Evolutionary conservation across 1,284 basidiomycete genomes (phyloP).

Genomic region (Amylostereum chailletii): DNA sequence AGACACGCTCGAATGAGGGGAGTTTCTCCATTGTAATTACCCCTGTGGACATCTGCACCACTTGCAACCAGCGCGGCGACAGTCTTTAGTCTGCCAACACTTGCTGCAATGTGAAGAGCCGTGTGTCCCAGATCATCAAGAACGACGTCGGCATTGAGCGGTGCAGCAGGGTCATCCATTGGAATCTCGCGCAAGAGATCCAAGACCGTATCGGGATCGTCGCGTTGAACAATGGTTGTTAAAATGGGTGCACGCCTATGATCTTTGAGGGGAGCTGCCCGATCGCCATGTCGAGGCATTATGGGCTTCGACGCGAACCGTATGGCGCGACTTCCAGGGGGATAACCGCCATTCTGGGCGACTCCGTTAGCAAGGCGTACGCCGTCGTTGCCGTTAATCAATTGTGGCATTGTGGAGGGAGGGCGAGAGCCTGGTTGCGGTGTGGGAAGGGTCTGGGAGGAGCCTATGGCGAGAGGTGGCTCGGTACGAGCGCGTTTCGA

Average conservation of each 20-base stretch:
- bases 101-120: constrained; percentile 88
- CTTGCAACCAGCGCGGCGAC: constrained; percentile 61
- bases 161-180: constrained; percentile 31
- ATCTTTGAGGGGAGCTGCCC: constrained; percentile 51
- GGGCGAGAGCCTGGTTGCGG: constrained; percentile 5
- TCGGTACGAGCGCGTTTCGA: constrained; percentile 59
- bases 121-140: constrained; percentile 95
- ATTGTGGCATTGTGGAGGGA: constrained; percentile 2
- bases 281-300: constrained; percentile 47
- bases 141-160: constrained; percentile 67
- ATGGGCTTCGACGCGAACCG: constrained; percentile 67
- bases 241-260: constrained; percentile 51
- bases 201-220: constrained; percentile 55
- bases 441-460: constrained; percentile 11
- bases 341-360: constrained; percentile 2
- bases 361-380: no score
- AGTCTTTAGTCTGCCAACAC: constrained; percentile 65
- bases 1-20: constrained; percentile 90
- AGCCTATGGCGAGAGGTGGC: constrained; percentile 22
- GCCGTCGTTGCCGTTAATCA: constrained; percentile 21
- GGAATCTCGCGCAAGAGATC: constrained; percentile 57
- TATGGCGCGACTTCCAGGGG: constrained; percentile 28
- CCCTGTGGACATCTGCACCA: constrained; percentile 82
- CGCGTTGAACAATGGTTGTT: constrained; percentile 55
- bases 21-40: constrained; percentile 93